Evolutionary conservation across 768 basidiomycete genomes (phyloP).

Genomic region (Lactarius akahatsu): DNA sequence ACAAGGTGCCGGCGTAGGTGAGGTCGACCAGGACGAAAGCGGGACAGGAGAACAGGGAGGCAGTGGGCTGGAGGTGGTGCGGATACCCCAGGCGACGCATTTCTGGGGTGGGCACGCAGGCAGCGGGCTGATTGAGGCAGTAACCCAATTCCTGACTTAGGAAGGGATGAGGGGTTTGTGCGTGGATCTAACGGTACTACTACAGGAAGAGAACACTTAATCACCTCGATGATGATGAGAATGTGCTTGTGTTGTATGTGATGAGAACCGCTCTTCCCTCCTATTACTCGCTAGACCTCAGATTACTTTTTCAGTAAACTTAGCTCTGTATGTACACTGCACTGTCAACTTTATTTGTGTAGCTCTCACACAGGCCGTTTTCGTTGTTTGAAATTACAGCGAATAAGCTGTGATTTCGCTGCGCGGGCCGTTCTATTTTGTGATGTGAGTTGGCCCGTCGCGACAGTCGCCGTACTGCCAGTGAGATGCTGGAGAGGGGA

Average conservation of each 20-base stretch:
- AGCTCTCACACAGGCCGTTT: background rate
- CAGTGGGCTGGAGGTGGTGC: conserved; percentile 22
- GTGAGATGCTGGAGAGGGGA: background rate
- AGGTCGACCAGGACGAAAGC: conserved; percentile 1
- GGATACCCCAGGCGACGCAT: conserved; percentile 27
- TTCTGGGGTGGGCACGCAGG: conserved; percentile 29
- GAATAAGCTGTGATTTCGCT: background rate
- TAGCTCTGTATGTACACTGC: background rate
- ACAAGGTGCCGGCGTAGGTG: background rate
- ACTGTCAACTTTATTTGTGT: background rate
- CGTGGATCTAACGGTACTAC: background rate
- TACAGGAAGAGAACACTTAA: background rate
- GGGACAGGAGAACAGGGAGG: conserved; percentile 6
- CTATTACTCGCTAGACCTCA: background rate
- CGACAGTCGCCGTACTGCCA: background rate
- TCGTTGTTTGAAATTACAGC: no score
- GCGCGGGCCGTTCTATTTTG: background rate
- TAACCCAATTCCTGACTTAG: conserved; percentile 19
- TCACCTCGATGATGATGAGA: background rate
- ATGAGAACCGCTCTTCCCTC: background rate
- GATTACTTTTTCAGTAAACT: background rate
- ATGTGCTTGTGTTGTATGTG: background rate
- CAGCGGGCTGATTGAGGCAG: conserved; percentile 24
- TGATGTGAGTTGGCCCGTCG: background rate
- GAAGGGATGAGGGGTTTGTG: background rate